phyloP scores from a whole-genome alignment of 2,329 filamentous ascomycete species.

The Aspergillus brasiliensis region DNA sequence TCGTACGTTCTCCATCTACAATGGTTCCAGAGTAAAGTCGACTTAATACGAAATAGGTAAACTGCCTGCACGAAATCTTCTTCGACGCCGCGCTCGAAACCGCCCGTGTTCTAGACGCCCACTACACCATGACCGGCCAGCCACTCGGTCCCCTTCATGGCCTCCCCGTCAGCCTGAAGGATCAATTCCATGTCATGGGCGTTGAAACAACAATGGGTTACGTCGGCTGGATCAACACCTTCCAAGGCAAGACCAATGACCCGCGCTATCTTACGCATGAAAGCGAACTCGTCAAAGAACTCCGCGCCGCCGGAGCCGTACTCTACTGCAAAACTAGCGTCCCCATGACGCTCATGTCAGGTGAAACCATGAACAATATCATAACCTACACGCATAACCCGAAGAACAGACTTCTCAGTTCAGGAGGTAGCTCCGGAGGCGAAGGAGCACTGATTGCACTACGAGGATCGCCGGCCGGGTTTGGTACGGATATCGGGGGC shows the following conservation, averaged over 20 bases:
- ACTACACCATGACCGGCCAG: constrained; percentile 44
- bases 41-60: constrained; percentile 31
- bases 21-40: background rate
- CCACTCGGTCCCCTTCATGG: constrained; percentile 64
- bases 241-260: constrained; percentile 57
- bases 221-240: constrained; percentile 65
- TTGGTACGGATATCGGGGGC: constrained; percentile 62
- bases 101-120: constrained; percentile 53
- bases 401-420: constrained; percentile 55
- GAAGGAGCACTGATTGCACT: constrained; percentile 60
- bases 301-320: constrained; percentile 57
- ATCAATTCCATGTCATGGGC: constrained; percentile 52
- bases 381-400: constrained; percentile 62
- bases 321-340: constrained; percentile 59
- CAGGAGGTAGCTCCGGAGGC: constrained; percentile 61
- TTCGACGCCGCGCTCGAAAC: constrained; percentile 55
- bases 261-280: constrained; percentile 54
- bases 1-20: constrained; percentile 40
- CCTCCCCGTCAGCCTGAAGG: constrained; percentile 59
- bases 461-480: constrained; percentile 56
- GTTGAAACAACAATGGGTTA: constrained; percentile 64
- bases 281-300: constrained; percentile 60
- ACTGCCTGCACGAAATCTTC: constrained; percentile 57
- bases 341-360: constrained; percentile 59
- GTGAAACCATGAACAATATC: constrained; percentile 64